Percentiles rank a stretch among this genome's conserved stretches.
Conservation (phyloP, 2,329 filamentous ascomycete genomes). For the Fusarium hainanense region DNA sequence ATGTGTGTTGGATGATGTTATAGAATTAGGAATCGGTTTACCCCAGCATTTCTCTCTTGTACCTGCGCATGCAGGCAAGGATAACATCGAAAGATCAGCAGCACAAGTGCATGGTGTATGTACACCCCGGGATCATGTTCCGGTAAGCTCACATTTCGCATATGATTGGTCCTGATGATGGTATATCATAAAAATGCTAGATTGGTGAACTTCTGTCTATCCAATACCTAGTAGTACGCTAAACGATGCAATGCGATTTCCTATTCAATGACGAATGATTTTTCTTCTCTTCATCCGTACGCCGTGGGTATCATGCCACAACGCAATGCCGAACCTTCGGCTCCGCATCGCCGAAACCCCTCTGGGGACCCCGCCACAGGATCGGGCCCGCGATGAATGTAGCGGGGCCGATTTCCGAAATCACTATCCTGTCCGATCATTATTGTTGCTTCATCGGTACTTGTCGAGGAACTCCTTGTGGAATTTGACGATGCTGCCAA, state of each 20-base stretch:
- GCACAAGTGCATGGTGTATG: background rate
- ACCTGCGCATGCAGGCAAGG: constrained; percentile 29
- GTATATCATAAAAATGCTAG: constrained; percentile 26
- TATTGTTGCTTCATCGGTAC: constrained; percentile 62
- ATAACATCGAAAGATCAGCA: constrained; percentile 18
- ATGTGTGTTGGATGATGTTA: constrained; percentile 14
- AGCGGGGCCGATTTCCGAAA: background rate
- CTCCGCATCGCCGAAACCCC: constrained; percentile 15
- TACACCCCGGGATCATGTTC: background rate
- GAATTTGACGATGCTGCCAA: constrained; percentile 86
- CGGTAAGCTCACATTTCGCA: background rate
- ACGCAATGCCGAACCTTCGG: constrained; percentile 12
- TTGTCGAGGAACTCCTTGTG: constrained; percentile 91
- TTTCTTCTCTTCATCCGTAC: constrained; percentile 10
- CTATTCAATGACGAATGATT: constrained; percentile 1
- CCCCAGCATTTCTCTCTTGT: constrained; percentile 23
- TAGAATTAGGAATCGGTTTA: constrained; percentile 11
- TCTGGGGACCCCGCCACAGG: constrained; percentile 12
- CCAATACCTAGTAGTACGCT: constrained; percentile 30
- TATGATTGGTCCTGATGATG: background rate
- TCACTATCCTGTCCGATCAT: background rate
- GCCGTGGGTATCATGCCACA: constrained; percentile 8
- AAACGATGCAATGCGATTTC: constrained; percentile 30
- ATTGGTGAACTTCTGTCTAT: constrained; percentile 35
- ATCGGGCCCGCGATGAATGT: constrained; percentile 4